Conservation (phyloP, 495 filamentous ascomycete species). For the Stereocaulon alpinum region DNA sequence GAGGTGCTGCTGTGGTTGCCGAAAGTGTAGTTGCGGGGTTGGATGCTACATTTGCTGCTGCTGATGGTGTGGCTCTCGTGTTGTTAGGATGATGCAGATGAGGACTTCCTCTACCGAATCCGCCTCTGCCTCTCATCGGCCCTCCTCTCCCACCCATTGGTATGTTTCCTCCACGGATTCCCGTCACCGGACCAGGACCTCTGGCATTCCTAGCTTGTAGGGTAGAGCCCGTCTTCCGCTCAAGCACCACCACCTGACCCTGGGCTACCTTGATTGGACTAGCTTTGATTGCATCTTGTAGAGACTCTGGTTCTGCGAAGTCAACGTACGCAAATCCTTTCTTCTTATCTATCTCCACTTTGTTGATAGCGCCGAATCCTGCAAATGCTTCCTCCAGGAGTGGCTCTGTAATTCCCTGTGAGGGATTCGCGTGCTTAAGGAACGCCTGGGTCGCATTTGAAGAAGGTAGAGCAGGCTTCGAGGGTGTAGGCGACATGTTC, state of each 20-base stretch:
- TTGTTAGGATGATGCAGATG: constrained; percentile 6
- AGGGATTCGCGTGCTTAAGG: constrained; percentile 83
- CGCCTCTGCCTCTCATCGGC: constrained; percentile 20
- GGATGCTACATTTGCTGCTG: neutral
- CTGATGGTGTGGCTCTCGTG: neutral
- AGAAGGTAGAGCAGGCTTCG: constrained; percentile 24
- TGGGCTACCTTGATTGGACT: constrained; percentile 73
- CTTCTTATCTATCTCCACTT: constrained; percentile 81
- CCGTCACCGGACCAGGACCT: constrained; percentile 8
- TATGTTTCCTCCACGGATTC: constrained; percentile 15
- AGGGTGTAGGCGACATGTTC: constrained; percentile 14
- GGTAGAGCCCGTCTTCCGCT: constrained; percentile 49
- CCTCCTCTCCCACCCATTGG: constrained; percentile 18
- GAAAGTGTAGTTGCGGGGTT: neutral
- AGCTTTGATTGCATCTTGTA: constrained; percentile 68
- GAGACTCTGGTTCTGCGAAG: constrained; percentile 57
- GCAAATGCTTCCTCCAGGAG: constrained; percentile 62
- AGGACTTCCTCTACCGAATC: constrained; percentile 13
- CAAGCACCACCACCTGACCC: constrained; percentile 75
- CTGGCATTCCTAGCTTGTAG: constrained; percentile 20
- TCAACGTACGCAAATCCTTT: constrained; percentile 90
- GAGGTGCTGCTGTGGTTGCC: neutral
- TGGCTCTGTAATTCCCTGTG: constrained; percentile 79
- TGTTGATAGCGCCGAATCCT: constrained; percentile 56
- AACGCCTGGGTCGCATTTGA: constrained; percentile 70